These are phyloP conservation scores for Puccinia horiana DNA, from an alignment of 1,284 basidiomycete species.

Conservation along the genomic window DNA sequence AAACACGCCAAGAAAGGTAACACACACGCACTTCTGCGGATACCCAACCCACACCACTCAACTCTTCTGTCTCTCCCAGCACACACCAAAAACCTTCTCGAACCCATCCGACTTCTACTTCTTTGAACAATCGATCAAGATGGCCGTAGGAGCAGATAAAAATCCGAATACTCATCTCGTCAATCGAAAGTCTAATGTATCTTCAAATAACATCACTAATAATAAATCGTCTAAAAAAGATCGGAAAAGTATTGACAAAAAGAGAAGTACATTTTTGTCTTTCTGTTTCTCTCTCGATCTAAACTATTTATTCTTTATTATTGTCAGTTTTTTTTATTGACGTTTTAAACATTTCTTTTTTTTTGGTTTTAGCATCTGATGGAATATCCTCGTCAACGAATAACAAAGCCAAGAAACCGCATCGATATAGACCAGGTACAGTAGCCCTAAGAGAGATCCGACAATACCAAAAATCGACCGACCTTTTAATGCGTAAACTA, in stretches of 20 bases:
- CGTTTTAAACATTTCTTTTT: background rate
- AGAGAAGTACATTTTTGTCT: background rate
- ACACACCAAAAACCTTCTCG: background rate
- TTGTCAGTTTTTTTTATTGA: background rate
- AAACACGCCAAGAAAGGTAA: too few relatives aligned
- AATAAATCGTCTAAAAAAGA: background rate
- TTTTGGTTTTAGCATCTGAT: background rate
- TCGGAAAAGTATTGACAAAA: slow-evolving; percentile 15
- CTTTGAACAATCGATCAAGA: background rate
- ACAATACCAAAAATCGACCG: slow-evolving; percentile 56
- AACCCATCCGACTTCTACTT: background rate
- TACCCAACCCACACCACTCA: background rate
- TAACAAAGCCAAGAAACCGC: slow-evolving; percentile 50
- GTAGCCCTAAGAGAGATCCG: slow-evolving; percentile 56
- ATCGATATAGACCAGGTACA: slow-evolving; percentile 55
- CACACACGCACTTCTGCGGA: too few relatives aligned
- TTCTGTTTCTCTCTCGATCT: background rate
- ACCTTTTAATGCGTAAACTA: slow-evolving; percentile 57
- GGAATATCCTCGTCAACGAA: background rate
- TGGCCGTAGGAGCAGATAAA: slow-evolving; percentile 21
- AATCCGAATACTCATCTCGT: too few relatives aligned
- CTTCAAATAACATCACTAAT: background rate
- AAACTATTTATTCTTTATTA: background rate
- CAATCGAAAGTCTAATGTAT: background rate
- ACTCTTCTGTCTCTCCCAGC: background rate